Conservation (phyloP, 805 yeast genomes). For the Zygoascus flipseniorum region DNA sequence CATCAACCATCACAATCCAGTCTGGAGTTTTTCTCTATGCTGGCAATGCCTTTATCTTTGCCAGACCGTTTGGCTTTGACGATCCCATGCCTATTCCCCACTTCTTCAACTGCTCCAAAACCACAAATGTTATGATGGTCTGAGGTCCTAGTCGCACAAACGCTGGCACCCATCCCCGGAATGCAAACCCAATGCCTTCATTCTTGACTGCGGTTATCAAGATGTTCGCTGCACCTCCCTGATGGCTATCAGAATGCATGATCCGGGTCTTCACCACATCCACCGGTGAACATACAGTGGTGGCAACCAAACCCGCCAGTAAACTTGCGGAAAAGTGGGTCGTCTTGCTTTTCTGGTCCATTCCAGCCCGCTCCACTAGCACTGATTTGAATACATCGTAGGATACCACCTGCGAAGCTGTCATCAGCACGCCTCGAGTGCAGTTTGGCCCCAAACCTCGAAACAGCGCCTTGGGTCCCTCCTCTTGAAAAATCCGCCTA, state of each 20-base stretch:
- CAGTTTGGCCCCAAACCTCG: conserved; percentile 74
- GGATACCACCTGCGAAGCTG: conserved; percentile 84
- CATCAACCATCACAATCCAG: no score
- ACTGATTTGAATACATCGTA: conserved; percentile 65
- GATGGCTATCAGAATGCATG: conserved; percentile 48
- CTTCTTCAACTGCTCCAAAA: conserved; percentile 31
- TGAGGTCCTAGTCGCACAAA: conserved; percentile 78
- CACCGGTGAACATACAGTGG: conserved; percentile 88
- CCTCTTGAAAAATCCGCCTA: conserved; percentile 47
- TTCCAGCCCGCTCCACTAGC: conserved; percentile 40
- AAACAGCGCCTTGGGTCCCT: conserved; percentile 50
- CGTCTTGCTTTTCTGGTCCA: conserved; percentile 52
- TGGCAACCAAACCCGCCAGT: conserved; percentile 79
- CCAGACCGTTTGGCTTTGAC: not conserved
- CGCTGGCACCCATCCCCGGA: conserved; percentile 87
- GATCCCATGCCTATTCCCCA: conserved; percentile 12
- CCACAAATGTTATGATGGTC: conserved; percentile 34
- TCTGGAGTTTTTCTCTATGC: no score
- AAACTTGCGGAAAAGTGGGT: conserved; percentile 77
- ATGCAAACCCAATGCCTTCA: conserved; percentile 76
- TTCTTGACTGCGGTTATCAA: conserved; percentile 45
- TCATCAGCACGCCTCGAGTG: conserved; percentile 77
- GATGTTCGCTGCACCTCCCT: conserved; percentile 43
- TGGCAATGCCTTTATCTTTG: not conserved
- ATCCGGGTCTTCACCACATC: conserved; percentile 85